Percentiles rank a stretch among this genome's conserved stretches.
These are phyloP conservation scores for Lichina pygmaea DNA, from an alignment of 495 filamentous ascomycete genomes.

Conservation along the genomic window DNA sequence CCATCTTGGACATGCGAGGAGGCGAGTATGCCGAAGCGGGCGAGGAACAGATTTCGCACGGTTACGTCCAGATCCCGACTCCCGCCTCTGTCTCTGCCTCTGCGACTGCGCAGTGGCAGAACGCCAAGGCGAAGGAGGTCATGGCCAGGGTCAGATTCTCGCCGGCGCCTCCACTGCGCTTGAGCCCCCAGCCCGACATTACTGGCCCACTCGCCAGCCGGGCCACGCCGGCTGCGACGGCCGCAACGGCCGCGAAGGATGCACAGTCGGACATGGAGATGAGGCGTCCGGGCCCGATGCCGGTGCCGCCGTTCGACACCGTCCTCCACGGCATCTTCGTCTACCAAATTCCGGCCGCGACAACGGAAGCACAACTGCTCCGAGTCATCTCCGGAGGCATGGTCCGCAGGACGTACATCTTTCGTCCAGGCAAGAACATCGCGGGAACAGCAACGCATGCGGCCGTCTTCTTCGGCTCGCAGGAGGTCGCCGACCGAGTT, in stretches of 20 bases:
- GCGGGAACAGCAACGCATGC: not conserved
- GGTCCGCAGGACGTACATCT: not conserved
- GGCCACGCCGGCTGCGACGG: not conserved
- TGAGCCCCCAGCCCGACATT: too few relatives aligned
- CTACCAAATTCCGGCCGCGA: not conserved
- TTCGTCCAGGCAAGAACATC: not conserved
- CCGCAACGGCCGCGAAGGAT: not conserved
- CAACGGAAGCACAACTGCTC: not conserved
- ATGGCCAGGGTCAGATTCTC: too few relatives aligned
- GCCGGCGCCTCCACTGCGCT: too few relatives aligned
- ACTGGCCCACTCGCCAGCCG: not conserved
- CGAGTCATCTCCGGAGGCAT: not conserved
- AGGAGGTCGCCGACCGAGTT: not conserved
- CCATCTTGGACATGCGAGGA: not conserved
- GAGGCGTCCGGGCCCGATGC: not conserved
- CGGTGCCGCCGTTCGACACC: not conserved
- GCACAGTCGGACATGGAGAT: not conserved
- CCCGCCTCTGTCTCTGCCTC: not conserved
- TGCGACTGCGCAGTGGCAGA: not conserved
- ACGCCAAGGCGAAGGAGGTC: not conserved
- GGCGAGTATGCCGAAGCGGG: too few relatives aligned
- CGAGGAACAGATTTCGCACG: not conserved
- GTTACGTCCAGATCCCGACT: not conserved
- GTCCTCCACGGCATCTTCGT: not conserved
- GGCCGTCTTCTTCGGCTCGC: not conserved